Base-by-base conservation (phyloP, 495 filamentous ascomycete species). In the Penicillium psychrofluorescens region DNA sequence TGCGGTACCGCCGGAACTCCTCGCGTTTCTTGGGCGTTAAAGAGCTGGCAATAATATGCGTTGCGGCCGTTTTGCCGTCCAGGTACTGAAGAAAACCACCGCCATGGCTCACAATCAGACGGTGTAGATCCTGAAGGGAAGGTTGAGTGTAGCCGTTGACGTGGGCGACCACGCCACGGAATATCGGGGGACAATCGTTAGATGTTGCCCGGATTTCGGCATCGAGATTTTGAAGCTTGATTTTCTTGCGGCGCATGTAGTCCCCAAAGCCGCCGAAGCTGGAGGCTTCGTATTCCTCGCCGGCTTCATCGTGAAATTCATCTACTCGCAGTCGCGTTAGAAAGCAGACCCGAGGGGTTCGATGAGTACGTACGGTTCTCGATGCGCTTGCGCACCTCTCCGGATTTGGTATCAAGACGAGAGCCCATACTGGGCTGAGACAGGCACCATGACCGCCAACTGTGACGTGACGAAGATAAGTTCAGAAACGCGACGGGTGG, bases 91-190 rank as follows among this genome's bases (percentile, higher is more conserved):
- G 77, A 55, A 95, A 96, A 1, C 84, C 87, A 22, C 90, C 92
- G 10, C 92, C 91, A 79, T 97, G 80, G 50, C 78, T 81, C 31
- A 96, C 90, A 34, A 97, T 83, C 15, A 95, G 71, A 33, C 72
- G 78, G 59, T 94, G 89, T 8, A 98, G 74, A 50, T 95, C 85
- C 45, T 90, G 89, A 40, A 94, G 66, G 1, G 88, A 86, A 0
- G 92, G 92, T 50, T 95, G 88, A 0, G 90, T 96, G 55, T 96
- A 96, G 22, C 92, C 91, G 51, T 88, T 91, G 22, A 96, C 84
- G 67, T 92, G 84, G 2, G 86, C 88, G 11, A 95, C 87, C 7
- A 95, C 70, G 3, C 88, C 88, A 38, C 83, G 85, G 64, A 98
- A 98, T 35, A 98, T 88, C 29, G 78, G 80, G 8, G 88, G 85